Percentiles rank a stretch among this genome's conserved stretches.
Conservation (phyloP, 441 rosid genomes). For the Aleurites moluccanus region DNA sequence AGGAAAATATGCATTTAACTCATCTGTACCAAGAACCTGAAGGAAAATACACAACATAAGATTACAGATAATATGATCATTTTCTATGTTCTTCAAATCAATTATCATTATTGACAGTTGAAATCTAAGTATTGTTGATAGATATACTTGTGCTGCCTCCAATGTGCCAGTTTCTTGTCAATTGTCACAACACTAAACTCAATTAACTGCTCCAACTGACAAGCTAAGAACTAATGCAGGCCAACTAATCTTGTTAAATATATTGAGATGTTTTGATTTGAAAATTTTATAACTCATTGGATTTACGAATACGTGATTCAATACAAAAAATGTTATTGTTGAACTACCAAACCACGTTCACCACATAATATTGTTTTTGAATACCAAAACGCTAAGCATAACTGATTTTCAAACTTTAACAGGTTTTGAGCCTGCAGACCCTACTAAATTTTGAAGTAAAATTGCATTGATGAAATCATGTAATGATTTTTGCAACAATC, state of each 20-base stretch:
- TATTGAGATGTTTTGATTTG: background rate
- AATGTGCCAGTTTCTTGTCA: background rate
- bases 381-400: too few species aligned
- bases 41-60: conserved; percentile 11
- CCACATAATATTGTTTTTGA: background rate
- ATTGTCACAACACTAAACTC: background rate
- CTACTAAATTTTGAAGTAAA: background rate
- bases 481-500: background rate
- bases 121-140: background rate
- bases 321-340: background rate
- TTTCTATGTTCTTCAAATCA: background rate
- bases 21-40: conserved; percentile 94
- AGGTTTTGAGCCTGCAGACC: background rate
- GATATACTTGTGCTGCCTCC: background rate
- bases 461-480: background rate
- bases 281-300: background rate
- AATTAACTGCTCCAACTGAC: background rate
- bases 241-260: background rate
- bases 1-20: conserved; percentile 75
- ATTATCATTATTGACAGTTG: background rate
- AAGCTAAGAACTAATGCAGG: background rate
- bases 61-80: background rate
- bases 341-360: background rate
- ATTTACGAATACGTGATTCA: background rate
- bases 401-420: background rate